Evolutionary conservation across 1,284 basidiomycete genomes (phyloP).

Genomic region (Trametes sp.): DNA sequence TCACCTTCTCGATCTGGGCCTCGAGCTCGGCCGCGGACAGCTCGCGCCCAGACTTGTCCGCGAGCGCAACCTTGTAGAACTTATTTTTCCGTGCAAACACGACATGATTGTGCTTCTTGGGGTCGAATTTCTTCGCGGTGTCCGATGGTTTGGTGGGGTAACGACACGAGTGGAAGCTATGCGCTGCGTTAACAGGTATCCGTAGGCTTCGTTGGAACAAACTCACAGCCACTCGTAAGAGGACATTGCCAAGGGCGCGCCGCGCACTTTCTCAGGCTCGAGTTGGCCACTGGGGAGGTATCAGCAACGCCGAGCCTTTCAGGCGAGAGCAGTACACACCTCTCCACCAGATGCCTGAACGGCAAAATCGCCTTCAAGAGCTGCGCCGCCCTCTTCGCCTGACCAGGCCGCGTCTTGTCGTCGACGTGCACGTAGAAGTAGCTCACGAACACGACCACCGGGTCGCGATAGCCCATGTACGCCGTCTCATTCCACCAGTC

Average conservation of each 20-base stretch:
- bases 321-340: conserved; percentile 50
- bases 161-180: conserved; percentile 88
- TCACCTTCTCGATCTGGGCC: conserved; percentile 83
- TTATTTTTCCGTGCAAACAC: conserved; percentile 92
- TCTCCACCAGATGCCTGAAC: conserved; percentile 85
- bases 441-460: conserved; percentile 93
- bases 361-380: conserved; percentile 85
- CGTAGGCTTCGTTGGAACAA: neutral
- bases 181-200: neutral
- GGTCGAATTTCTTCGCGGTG: conserved; percentile 84
- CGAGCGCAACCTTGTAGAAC: conserved; percentile 85
- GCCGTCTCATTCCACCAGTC: conserved; percentile 99
- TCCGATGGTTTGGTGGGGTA: conserved; percentile 89
- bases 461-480: conserved; percentile 87
- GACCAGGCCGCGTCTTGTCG: conserved; percentile 62
- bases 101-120: conserved; percentile 83
- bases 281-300: conserved; percentile 67
- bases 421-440: conserved; percentile 95
- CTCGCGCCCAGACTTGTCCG: conserved; percentile 66
- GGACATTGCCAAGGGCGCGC: conserved; percentile 88
- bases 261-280: conserved; percentile 90
- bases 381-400: conserved; percentile 78
- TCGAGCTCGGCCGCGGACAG: conserved; percentile 84
- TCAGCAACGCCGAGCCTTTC: neutral
- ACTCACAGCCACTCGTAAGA: conserved; percentile 94